Evolutionary conservation across 1,139 yeast genomes (phyloP).

Genomic region (Chernovozyma sophiae-reginae): DNA sequence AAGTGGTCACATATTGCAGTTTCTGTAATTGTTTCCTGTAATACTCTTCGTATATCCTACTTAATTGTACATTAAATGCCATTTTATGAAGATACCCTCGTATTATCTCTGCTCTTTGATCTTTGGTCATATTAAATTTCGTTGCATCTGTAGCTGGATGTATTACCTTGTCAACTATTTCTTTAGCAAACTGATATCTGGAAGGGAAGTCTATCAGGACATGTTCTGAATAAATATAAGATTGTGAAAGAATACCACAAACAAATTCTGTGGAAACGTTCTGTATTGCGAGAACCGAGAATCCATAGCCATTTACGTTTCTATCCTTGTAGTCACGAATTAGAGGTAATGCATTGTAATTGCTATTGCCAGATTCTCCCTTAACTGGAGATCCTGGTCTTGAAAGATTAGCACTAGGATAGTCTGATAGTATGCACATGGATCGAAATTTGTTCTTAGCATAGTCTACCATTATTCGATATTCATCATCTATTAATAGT

Average conservation of each 20-base stretch:
- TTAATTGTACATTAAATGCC: conserved; percentile 61
- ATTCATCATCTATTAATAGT: conserved; percentile 47
- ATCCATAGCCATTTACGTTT: conserved; percentile 28
- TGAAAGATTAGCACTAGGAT: conserved; percentile 29
- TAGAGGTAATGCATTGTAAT: conserved; percentile 16
- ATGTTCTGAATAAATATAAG: conserved; percentile 54
- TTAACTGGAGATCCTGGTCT: conserved; percentile 17
- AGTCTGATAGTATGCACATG: conserved; percentile 47
- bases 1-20: background rate
- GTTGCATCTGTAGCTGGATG: conserved; percentile 13
- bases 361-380: conserved; percentile 8
- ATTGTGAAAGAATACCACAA: conserved; percentile 17
- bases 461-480: conserved; percentile 62
- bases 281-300: conserved; percentile 40
- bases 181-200: conserved; percentile 19
- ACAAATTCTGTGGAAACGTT: conserved; percentile 43
- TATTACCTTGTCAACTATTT: conserved; percentile 12
- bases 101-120: conserved; percentile 45
- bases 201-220: conserved; percentile 10
- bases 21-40: conserved; percentile 9
- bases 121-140: conserved; percentile 16
- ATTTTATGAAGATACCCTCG: conserved; percentile 42
- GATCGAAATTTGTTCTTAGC: conserved; percentile 61
- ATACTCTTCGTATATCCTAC: conserved; percentile 45
- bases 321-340: conserved; percentile 25